These are phyloP conservation scores for Tritrichomonas foetus DNA, from an alignment of 208 protist genomes.

Conservation along the genomic window DNA sequence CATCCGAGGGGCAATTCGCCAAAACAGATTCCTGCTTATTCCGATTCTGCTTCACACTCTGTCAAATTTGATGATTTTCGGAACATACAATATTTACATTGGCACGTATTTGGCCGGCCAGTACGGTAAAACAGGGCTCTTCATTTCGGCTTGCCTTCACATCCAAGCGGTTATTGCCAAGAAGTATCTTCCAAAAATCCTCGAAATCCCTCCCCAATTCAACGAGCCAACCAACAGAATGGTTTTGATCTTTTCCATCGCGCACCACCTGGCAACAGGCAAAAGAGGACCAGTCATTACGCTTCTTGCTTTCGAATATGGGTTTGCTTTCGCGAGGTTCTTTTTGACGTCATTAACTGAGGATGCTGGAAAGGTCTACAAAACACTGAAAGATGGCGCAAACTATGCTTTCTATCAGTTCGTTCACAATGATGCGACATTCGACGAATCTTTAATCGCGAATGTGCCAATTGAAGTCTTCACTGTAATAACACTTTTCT, in stretches of 20 bases:
- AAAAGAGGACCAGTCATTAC: background rate
- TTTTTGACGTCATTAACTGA: background rate
- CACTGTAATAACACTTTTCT: background rate
- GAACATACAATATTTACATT: background rate
- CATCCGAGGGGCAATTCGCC: background rate
- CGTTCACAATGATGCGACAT: background rate
- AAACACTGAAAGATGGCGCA: background rate
- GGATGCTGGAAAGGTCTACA: background rate
- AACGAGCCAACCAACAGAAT: background rate
- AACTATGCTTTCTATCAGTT: background rate
- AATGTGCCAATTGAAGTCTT: background rate
- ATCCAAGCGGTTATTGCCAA: background rate
- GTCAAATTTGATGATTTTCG: background rate
- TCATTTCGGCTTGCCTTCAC: slow-evolving; percentile 3
- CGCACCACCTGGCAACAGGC: background rate
- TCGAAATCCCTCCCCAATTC: background rate
- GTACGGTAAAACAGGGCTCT: background rate
- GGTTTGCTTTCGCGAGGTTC: background rate
- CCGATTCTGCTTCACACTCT: background rate
- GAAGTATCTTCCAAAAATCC: background rate
- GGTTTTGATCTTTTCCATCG: background rate
- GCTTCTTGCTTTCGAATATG: background rate
- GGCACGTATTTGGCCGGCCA: background rate
- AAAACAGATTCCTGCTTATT: background rate
- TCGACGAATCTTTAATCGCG: background rate